phyloP scores from a whole-genome alignment of 768 basidiomycete species.

The Lepiota brunneoincarnata region DNA sequence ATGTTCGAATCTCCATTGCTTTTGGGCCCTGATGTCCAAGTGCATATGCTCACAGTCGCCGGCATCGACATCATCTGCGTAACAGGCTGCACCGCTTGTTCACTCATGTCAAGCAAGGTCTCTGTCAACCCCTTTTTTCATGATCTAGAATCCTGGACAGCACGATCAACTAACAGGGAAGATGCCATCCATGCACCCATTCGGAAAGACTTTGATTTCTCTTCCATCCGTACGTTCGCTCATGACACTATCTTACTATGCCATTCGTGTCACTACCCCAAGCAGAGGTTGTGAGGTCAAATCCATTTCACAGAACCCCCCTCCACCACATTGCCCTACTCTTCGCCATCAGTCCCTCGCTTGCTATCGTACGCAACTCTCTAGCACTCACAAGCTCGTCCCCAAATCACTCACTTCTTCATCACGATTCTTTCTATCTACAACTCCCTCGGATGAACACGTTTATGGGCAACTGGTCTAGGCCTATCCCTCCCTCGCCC shows the following conservation, averaged over 20 bases:
- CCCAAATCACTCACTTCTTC: not conserved
- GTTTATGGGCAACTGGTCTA: not conserved
- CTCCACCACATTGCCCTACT: no score
- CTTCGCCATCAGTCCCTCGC: no score
- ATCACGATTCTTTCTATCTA: conserved; percentile 1
- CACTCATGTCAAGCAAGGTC: conserved; percentile 5
- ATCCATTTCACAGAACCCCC: no score
- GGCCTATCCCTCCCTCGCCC: not conserved
- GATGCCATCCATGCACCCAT: no score
- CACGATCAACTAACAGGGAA: no score
- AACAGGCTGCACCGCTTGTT: not conserved
- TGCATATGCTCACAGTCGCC: not conserved
- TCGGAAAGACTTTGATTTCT: no score
- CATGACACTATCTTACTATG: no score
- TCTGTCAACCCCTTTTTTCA: not conserved
- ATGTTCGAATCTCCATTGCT: conserved; percentile 2
- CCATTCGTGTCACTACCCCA: no score
- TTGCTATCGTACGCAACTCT: no score
- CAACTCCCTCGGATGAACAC: conserved; percentile 10
- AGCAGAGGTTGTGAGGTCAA: no score
- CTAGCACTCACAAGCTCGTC: no score
- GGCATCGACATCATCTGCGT: not conserved
- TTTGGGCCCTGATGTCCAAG: not conserved
- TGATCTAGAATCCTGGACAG: not conserved
- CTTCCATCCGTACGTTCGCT: no score